Percentiles rank a stretch among this genome's conserved stretches.
phyloP scores from a whole-genome alignment of 2,329 filamentous ascomycete genomes.

The Hymenoscyphus fraxineus region DNA sequence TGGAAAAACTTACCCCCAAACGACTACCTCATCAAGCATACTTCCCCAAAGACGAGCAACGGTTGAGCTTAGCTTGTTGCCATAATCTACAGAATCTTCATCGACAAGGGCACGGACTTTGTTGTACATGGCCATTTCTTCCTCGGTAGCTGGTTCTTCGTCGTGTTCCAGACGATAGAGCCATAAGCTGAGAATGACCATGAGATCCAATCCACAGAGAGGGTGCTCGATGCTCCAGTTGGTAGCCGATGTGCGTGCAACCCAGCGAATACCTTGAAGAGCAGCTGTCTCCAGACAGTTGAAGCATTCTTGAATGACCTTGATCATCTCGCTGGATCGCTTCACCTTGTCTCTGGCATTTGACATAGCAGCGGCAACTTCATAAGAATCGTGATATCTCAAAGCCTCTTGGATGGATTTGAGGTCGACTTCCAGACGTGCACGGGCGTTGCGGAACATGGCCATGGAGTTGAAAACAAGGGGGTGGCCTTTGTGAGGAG shows the following conservation, averaged over 20 bases:
- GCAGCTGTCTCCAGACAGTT: slow-evolving; percentile 97
- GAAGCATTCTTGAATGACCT: slow-evolving; percentile 96
- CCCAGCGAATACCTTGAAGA: slow-evolving; percentile 92
- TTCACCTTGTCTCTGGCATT: slow-evolving; percentile 90
- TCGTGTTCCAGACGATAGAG: slow-evolving; percentile 99
- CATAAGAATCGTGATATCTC: slow-evolving; percentile 94
- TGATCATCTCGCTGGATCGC: slow-evolving; percentile 95
- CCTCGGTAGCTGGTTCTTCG: slow-evolving; percentile 81
- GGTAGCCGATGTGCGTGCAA: slow-evolving; percentile 93
- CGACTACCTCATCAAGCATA: slow-evolving; percentile 97
- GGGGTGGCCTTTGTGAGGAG: slow-evolving; percentile 92
- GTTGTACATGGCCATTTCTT: slow-evolving; percentile 86
- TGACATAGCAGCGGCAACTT: slow-evolving; percentile 95
- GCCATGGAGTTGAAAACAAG: slow-evolving; percentile 98
- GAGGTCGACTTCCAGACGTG: slow-evolving; percentile 88
- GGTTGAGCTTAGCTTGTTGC: slow-evolving; percentile 84
- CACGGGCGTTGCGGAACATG: slow-evolving; percentile 89
- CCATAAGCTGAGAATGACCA: slow-evolving; percentile 97
- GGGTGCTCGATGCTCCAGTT: slow-evolving; percentile 99
- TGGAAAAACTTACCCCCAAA: slow-evolving; percentile 84
- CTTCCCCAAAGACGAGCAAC: slow-evolving; percentile 95
- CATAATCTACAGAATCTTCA: slow-evolving; percentile 83
- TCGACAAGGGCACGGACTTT: slow-evolving; percentile 88
- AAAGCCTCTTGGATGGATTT: slow-evolving; percentile 92
- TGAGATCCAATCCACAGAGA: slow-evolving; percentile 91